Base-by-base conservation (phyloP, 2,329 filamentous ascomycete species). In the Parascedosporium putredinis region DNA sequence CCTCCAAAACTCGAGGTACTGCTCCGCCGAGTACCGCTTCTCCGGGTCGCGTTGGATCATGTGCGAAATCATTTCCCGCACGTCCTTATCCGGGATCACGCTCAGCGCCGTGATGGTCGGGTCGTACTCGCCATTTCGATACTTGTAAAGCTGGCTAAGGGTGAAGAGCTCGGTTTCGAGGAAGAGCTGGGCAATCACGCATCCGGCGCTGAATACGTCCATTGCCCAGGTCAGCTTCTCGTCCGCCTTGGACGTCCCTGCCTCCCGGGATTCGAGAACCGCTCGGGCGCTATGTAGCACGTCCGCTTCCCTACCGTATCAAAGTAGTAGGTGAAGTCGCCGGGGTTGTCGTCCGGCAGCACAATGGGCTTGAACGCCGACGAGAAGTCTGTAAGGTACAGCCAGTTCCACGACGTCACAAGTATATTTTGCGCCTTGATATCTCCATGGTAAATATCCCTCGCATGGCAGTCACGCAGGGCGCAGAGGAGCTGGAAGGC, bases 351-450 rank as follows among this genome's bases (percentile, higher is more conserved):
- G 64, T 96, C 91, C 2, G 93, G 93, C 2, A 98, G 73, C 64
- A 88, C 88, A 4, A 90, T 87, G 9, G 90, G 93, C 62, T 98
- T 98, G 71, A 95, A 97, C 0, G 87, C 84, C 0, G 91, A 89
- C 3, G 91, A 95, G 64, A 97, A 98, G 65, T 98, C 93, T n/a
- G 90, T 84, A 33, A 98, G 76, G 63, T 97, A 98, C 2, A 98
- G 76, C 93, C 94, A 98, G 69, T 97, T 96, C 93, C 93, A 98
- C 5, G 93, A 97, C 0, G 93, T 98, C 47, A 98, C 91, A 45
- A 98, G 73, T 31, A 95, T 81, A 60, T 98, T 98, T 66, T 98
- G 91, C 1, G 91, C 93, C 72, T 98, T 98, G 71, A 98, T 97
- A 62, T 98, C 94, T 51, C 93, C 94, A 63, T 98, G 93, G 63